Evolutionary conservation across 768 basidiomycete species (phyloP).

Genomic region (Podaxis mareebaensis): DNA sequence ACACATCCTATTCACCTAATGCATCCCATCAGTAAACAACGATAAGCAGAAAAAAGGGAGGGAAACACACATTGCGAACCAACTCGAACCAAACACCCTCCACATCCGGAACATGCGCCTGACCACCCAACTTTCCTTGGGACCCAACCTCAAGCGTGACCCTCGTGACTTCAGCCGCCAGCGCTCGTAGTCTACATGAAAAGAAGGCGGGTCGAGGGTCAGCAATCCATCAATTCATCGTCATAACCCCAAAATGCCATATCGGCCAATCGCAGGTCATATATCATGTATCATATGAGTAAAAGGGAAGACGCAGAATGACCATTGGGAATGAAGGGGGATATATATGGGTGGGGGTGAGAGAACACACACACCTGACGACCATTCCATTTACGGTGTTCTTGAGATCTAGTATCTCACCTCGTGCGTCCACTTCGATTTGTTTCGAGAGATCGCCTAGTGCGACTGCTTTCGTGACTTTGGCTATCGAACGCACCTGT

Average conservation of each 20-base stretch:
- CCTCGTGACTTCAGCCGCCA: conserved; percentile 82
- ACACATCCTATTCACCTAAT: conserved; percentile 78
- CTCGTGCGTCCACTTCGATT: conserved; percentile 88
- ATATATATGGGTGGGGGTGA: not conserved
- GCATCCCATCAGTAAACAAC: conserved; percentile 1
- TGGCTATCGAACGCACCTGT: conserved; percentile 80
- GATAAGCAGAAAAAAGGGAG: not conserved
- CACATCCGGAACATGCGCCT: conserved; percentile 85
- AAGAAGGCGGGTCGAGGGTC: no score
- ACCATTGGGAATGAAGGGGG: not conserved
- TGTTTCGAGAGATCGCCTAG: conserved; percentile 86
- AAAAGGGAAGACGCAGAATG: not conserved
- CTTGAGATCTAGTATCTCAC: conserved; percentile 86
- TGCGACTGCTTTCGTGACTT: conserved; percentile 94
- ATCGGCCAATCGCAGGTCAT: not conserved
- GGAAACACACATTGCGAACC: conserved; percentile 62
- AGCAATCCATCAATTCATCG: not conserved
- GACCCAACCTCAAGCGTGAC: conserved; percentile 86
- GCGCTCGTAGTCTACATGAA: conserved; percentile 46
- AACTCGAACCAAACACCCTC: conserved; percentile 91
- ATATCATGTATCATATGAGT: not conserved
- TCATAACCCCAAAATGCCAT: no score
- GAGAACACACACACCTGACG: conserved; percentile 31
- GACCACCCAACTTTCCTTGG: conserved; percentile 87
- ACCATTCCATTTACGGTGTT: conserved; percentile 65